Conservation (phyloP, 768 basidiomycete genomes). For the Tephrocybe sp. region DNA sequence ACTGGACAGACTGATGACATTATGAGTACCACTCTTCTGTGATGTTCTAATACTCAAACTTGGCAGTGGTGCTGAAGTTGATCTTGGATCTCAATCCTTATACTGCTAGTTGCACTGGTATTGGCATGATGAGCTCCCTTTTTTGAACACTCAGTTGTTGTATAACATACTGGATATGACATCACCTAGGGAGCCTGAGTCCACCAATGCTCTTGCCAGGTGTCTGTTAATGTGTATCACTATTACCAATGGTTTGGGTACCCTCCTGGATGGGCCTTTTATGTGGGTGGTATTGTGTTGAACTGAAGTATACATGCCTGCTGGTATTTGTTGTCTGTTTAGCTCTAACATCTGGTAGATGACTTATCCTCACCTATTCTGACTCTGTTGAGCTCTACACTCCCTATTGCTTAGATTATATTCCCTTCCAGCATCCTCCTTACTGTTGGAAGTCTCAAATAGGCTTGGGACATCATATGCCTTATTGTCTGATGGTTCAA, state of each 20-base stretch:
- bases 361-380: no score
- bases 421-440: no score
- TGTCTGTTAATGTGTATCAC: conserved; percentile 31
- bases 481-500: no score
- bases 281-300: conserved; percentile 24
- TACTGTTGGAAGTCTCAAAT: no score
- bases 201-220: conserved; percentile 31
- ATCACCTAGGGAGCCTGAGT: conserved; percentile 39
- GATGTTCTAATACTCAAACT: not conserved
- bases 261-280: conserved; percentile 13
- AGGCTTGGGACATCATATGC: no score
- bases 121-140: not conserved
- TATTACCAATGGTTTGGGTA: conserved; percentile 35
- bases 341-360: no score
- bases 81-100: conserved; percentile 6
- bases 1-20: conserved; percentile 35
- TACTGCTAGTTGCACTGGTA: conserved; percentile 8
- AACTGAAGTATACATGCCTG: conserved; percentile 6
- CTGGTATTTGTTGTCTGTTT: conserved; percentile 1
- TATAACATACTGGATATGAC: conserved; percentile 34
- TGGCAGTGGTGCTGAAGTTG: conserved; percentile 2
- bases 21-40: conserved; percentile 25
- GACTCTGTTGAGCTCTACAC: no score
- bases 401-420: no score
- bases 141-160: conserved; percentile 32